Evolutionary conservation across 495 filamentous ascomycete species (phyloP), one percentile per base, ranked within the genome.

Genomic region (Penicillium silybi): DNA sequence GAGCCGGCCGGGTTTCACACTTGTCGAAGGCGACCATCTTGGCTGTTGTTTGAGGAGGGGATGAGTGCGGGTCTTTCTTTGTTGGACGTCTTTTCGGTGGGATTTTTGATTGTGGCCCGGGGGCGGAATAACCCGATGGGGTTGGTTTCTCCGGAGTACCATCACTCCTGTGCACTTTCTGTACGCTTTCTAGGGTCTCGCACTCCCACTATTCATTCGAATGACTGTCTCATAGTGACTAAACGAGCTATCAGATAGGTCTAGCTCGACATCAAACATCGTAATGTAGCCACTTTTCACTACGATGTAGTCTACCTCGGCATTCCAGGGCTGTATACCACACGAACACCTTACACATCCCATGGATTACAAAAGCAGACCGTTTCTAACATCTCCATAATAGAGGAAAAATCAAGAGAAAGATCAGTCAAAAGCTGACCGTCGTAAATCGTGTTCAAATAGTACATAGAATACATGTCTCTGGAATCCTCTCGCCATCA

Each of bases 1-100:
- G 80, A 58, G 89, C 88, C 47, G 95, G 92, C 68, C 95, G 81
- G 58, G 76, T 78, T 52, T 78, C 73, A 67, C 77, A 79, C 62
- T 73, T 76, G 66, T 81, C 78, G 58, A 79, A 80, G 48, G 78
- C 72, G 58, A 73, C 70, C 77, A 80, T 80, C 53, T 67, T 68
- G 61, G 53, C 55, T 63, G 47, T 23, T 48, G 27, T 46, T 44
- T 51, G 34, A 41, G 58, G 54, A n/a, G 61, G 61, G 59, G 56
- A 41, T 52, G 54, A 59, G 48, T 54, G 59, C 60, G 61, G 58
- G 63, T 59, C 64, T 61, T 58, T 59, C 64, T 61, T 58, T 49
- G 54, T 52, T 57, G 52, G 50, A 54, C 57, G 57, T 62, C 57
- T 61, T 67, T 69, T 71, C 62, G 67, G 63, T 70, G 68, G 64